Base-by-base conservation (phyloP, 176 grass and related monocot species). In the Aegilops tauschii region DNA sequence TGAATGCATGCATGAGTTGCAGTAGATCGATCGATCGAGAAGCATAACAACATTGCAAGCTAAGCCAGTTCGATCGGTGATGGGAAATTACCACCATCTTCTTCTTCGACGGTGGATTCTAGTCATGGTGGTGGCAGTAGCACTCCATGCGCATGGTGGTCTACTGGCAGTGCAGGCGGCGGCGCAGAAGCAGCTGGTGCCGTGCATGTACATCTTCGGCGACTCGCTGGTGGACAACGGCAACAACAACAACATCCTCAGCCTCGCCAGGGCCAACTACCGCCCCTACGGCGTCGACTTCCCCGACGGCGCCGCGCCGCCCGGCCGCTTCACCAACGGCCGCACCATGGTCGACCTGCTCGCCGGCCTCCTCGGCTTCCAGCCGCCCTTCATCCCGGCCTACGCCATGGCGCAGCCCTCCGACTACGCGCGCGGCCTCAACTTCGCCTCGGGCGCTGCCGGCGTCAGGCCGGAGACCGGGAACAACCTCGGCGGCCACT, bases 201-300 rank as follows among this genome's bases (percentile, higher is more conserved):
- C 92, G 20, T 98, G 96, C 88, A 85, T 98, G 89, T 96, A 95
- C 84, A 59, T 98, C 77, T 98, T 98, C 35, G 96, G 96, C 0
- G 96, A 98, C 79, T 96, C 96, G 17, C 88, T 98, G 69, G 92
- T 96, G 32, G 96, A 98, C 84, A 98, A 92, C 69, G 96, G 96
- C 73, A 98, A 98, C 92, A 98, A 98, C 88, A 98, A 98, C 71
- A 14, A 71, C 82, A 88, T 98, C 16, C 30, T 93, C 27, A 96
- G 92, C 32, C 90, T 98, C 0, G 93, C 93, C 17, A 73, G 96
- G 58, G 96, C 96, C 73, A 98, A 98, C 88, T 98, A 98, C 82
- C 82, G 71, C 0, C 96, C 96, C 20, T 98, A 98, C 62, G 93
- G 96, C 39, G 80, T 96, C 73, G 96, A 98, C 88, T 96, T 96